Evolutionary conservation across 495 filamentous ascomycete species (phyloP).

Genomic region (Tuber calosporum): DNA sequence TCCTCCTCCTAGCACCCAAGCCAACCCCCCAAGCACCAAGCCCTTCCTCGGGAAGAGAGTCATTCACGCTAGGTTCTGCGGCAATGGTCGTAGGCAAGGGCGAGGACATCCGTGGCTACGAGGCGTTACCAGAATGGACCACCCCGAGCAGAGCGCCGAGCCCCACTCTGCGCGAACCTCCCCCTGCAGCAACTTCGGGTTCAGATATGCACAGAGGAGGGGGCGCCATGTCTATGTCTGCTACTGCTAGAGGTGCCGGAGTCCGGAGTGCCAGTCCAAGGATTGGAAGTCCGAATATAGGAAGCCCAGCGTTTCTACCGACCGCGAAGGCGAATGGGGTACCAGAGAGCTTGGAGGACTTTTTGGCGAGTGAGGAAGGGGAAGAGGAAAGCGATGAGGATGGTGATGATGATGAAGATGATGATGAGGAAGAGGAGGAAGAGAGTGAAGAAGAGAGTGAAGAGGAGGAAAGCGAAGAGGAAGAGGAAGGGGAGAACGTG

Average conservation of each 20-base stretch:
- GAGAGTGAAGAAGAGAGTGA: conserved; percentile 49
- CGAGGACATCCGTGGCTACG: conserved; percentile 64
- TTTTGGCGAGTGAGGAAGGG: conserved; percentile 54
- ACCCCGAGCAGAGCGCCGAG: conserved; percentile 71
- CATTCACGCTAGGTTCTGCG: conserved; percentile 70
- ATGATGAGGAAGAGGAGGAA: conserved; percentile 16
- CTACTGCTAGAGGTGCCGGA: conserved; percentile 59
- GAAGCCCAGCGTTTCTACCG: conserved; percentile 23
- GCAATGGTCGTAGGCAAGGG: conserved; percentile 75
- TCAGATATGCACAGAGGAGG: conserved; percentile 41
- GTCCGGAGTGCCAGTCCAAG: conserved; percentile 48
- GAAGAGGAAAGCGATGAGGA: conserved; percentile 17
- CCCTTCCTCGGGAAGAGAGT: conserved; percentile 70
- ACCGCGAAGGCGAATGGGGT: conserved; percentile 42
- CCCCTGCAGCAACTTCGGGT: conserved; percentile 35
- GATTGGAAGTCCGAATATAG: conserved; percentile 39
- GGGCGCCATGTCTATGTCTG: conserved; percentile 29
- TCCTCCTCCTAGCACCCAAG: conserved; percentile 88
- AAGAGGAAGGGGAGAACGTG: conserved; percentile 42
- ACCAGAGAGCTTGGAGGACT: conserved; percentile 75
- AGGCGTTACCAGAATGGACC: conserved; percentile 77
- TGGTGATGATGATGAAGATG: conserved; percentile 17
- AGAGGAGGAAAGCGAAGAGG: conserved; percentile 46
- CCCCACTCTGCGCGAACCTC: conserved; percentile 55
- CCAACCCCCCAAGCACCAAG: conserved; percentile 80